phyloP scores from a whole-genome alignment of 371 early-diverging fungal species.

The Nematocida sp. region DNA sequence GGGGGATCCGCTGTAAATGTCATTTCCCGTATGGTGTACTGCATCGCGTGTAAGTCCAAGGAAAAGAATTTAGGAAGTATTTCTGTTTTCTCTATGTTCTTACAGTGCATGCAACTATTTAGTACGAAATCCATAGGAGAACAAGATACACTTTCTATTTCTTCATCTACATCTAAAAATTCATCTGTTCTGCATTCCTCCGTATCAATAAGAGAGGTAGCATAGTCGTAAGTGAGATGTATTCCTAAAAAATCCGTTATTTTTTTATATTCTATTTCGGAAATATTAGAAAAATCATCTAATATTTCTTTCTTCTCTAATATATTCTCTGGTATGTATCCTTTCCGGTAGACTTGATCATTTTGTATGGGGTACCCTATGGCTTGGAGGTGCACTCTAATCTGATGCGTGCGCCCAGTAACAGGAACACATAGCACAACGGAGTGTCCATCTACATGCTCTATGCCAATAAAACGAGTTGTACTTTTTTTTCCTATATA shows the following conservation, averaged over 20 bases:
- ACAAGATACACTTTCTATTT: background rate
- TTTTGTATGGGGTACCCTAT: conserved; percentile 90
- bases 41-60: conserved; percentile 67
- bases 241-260: background rate
- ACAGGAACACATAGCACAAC: conserved; percentile 72
- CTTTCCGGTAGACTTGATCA: conserved; percentile 68
- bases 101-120: conserved; percentile 60
- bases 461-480: conserved; percentile 60
- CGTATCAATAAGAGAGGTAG: background rate
- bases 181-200: conserved; percentile 46
- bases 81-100: conserved; percentile 20
- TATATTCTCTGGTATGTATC: conserved; percentile 1
- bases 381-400: conserved; percentile 88
- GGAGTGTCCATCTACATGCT: conserved; percentile 57
- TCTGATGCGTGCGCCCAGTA: conserved; percentile 97
- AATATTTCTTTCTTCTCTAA: background rate
- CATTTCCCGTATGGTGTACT: conserved; percentile 59
- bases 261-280: background rate
- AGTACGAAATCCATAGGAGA: conserved; percentile 53
- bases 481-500: conserved; percentile 57
- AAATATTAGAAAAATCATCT: too few relatives aligned
- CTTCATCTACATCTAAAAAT: conserved; percentile 50
- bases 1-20: conserved; percentile 61
- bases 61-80: conserved; percentile 16
- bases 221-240: background rate